Evolutionary conservation across 179 eudicot genomes (phyloP).

Genomic region (Sideroxylon spinosum): DNA sequence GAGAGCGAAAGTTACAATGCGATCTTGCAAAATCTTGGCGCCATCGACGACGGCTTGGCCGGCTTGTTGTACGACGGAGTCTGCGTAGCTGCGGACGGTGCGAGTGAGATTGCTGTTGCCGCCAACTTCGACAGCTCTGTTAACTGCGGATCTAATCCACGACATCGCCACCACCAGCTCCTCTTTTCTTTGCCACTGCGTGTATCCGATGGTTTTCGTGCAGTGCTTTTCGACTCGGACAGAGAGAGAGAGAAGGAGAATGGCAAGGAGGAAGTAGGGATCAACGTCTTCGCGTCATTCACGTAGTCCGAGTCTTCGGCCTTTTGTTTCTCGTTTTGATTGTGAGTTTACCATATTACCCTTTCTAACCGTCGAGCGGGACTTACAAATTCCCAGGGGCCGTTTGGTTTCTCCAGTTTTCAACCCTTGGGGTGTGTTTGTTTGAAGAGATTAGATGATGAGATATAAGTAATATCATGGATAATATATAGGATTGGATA

Average conservation of each 20-base stretch:
- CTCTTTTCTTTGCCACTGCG: background rate
- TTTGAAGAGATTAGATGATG: too few species aligned
- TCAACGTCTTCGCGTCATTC: background rate
- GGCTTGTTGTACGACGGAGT: conserved; percentile 52
- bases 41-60: conserved; percentile 58
- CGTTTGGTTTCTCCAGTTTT: too few species aligned
- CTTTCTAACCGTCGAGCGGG: conserved; percentile 13
- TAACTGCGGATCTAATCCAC: conserved; percentile 60
- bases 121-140: conserved; percentile 49
- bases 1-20: conserved; percentile 37
- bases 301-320: conserved; percentile 16
- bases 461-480: too few species aligned
- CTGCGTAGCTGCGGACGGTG: conserved; percentile 51
- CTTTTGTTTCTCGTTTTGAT: conserved; percentile 18
- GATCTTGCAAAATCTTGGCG: conserved; percentile 54
- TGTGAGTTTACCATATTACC: conserved; percentile 9
- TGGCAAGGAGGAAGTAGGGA: background rate
- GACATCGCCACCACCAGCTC: conserved; percentile 34
- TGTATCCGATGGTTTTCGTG: background rate
- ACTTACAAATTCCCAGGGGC: background rate
- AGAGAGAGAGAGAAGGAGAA: background rate
- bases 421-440: too few species aligned
- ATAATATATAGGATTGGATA: too few species aligned
- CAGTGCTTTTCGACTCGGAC: background rate
- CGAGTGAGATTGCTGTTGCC: conserved; percentile 45